Base-by-base conservation (phyloP, 2,329 filamentous ascomycete genomes). In the Tothia fuscella region DNA sequence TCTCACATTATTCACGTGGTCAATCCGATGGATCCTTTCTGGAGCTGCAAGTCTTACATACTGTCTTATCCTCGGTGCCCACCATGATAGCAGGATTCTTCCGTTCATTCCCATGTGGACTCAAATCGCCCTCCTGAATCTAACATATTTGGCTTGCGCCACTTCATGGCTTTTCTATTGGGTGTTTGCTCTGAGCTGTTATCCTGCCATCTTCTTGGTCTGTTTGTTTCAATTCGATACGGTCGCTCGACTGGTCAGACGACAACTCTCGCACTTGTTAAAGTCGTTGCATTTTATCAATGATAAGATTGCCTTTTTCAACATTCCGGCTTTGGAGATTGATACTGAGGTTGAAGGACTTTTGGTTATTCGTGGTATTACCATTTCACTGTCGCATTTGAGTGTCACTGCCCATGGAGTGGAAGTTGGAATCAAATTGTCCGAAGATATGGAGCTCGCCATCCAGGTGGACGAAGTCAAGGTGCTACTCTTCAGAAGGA, bases 91-190 rank as follows among this genome's bases (percentile, higher is more conserved):
- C 33, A 60, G 67, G 12, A 56, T 71, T 14, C 47, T 72, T 9
- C 59, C 65, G 2, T 56, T 54, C 19, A 51, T 67, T 21, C 65
- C 66, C 2, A 48, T 71, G 2, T 71, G 67, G 67, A 60, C 64
- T 1, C 47, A 70, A 2, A 55, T 72, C 38, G 53, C 63, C 2
- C 63, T 62, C 0, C 47, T 71, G 20, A 69, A 71, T 46, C 51
- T 71, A 3, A 46, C 56, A 0, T 72, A 71, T 49, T 59, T 61
- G 2, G 54, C 72, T 9, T 62, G 58, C 34, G 59, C 68, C 10
- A 72, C 68, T 12, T 72, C 69, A 48, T 72, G 70, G 69, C 61
- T 72, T 1, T 56, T 73, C 0, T 65, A 66, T 42, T 61, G 59
- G 48, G 47, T 62, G 1, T 72, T 68, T 47, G 49, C 58, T 3